Percentiles rank a stretch among this genome's conserved stretches.
These are phyloP conservation scores for Physcia stellaris DNA, from an alignment of 495 filamentous ascomycete species.

Conservation along the genomic window DNA sequence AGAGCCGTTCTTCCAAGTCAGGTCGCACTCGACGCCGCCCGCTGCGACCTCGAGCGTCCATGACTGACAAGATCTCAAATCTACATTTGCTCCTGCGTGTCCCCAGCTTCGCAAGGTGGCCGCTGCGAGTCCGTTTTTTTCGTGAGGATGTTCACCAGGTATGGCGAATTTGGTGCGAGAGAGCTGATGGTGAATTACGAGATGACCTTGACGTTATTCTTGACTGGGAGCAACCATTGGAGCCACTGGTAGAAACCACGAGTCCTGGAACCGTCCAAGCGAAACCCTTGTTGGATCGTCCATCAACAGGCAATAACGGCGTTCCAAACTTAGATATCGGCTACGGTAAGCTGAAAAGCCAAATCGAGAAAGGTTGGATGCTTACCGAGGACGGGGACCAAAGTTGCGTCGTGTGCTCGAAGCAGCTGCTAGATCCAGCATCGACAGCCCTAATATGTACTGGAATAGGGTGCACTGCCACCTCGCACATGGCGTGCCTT, in stretches of 20 bases:
- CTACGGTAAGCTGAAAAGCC: constrained; percentile 48
- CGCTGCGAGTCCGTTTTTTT: constrained; percentile 75
- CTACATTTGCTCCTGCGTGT: constrained; percentile 68
- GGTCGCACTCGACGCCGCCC: constrained; percentile 18
- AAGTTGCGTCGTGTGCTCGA: constrained; percentile 50
- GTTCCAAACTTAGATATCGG: constrained; percentile 39
- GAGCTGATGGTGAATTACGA: constrained; percentile 32
- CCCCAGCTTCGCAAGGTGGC: constrained; percentile 65
- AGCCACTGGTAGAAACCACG: constrained; percentile 1
- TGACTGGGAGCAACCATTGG: constrained; percentile 28
- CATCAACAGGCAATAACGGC: constrained; percentile 1
- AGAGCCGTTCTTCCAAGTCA: constrained; percentile 18
- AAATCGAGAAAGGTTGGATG: constrained; percentile 59
- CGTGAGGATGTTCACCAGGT: constrained; percentile 45
- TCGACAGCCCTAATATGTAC: constrained; percentile 59
- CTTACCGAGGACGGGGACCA: constrained; percentile 44
- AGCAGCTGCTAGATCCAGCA: constrained; percentile 28
- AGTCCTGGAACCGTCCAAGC: constrained; percentile 9
- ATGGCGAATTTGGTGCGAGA: constrained; percentile 52
- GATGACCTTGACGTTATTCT: constrained; percentile 38
- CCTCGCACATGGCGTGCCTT: constrained; percentile 67
- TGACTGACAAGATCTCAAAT: constrained; percentile 54
- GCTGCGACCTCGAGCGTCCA: constrained; percentile 38
- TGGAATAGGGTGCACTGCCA: constrained; percentile 45
- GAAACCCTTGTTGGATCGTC: constrained; percentile 3